These are phyloP conservation scores for Aspergillus cristatus DNA, from an alignment of 495 filamentous ascomycete species.

Conservation along the genomic window DNA sequence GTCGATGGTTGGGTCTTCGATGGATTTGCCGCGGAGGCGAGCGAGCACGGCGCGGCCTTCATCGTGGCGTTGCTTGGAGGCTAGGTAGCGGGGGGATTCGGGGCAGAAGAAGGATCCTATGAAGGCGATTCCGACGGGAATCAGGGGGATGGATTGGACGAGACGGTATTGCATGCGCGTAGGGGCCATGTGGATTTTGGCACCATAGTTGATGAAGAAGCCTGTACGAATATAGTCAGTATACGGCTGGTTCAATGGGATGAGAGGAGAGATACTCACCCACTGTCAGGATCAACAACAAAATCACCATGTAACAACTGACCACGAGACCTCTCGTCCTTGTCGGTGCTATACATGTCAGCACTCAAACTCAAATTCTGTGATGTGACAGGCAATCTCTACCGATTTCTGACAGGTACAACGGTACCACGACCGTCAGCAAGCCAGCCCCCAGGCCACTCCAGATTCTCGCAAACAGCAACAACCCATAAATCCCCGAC, in stretches of 20 bases:
- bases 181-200: constrained; percentile 27
- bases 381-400: neutral
- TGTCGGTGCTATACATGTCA: constrained; percentile 24
- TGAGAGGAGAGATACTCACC: constrained; percentile 18
- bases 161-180: constrained; percentile 34
- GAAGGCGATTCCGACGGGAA: constrained; percentile 31
- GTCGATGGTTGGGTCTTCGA: constrained; percentile 20
- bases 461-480: constrained; percentile 37
- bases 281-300: constrained; percentile 27
- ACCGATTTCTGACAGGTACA: constrained; percentile 44
- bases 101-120: constrained; percentile 27
- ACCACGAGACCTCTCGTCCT: constrained; percentile 41
- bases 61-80: constrained; percentile 24
- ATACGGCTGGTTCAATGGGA: neutral
- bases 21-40: constrained; percentile 26
- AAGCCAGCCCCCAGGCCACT: constrained; percentile 39
- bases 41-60: constrained; percentile 28
- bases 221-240: constrained; percentile 15
- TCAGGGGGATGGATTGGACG: constrained; percentile 34
- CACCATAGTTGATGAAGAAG: constrained; percentile 42
- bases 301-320: constrained; percentile 41
- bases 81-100: constrained; percentile 35
- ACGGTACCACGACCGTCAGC: constrained; percentile 38
- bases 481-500: constrained; percentile 34
- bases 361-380: neutral